Evolutionary conservation across 225 moss, liverwort and hornwort genomes (phyloP).

Genomic region (Polytrichum formosum): DNA sequence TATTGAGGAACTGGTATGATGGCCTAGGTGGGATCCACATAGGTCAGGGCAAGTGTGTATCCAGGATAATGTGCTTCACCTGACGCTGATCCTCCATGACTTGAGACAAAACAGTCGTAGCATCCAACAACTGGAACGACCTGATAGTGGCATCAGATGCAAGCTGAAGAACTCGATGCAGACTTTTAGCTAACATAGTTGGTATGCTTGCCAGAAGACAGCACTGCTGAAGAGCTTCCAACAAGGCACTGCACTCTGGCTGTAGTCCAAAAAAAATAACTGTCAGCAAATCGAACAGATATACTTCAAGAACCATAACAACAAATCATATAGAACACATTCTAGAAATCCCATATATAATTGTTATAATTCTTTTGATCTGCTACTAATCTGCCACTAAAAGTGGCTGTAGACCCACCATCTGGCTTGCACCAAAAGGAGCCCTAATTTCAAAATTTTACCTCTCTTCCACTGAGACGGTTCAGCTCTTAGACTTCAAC

Average conservation of each 20-base stretch:
- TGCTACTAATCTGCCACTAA: too few species aligned
- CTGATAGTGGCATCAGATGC: constrained; percentile 32
- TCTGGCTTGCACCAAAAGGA: not conserved
- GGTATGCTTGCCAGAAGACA: constrained; percentile 34
- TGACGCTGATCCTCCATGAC: constrained; percentile 37
- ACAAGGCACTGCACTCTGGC: constrained; percentile 39
- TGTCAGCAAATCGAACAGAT: not conserved
- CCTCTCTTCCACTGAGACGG: too few species aligned
- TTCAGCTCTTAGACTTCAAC: too few species aligned
- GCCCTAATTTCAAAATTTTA: not conserved
- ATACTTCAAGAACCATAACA: not conserved
- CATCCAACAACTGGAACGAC: constrained; percentile 38
- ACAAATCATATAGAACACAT: too few species aligned
- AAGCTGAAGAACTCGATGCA: constrained; percentile 45
- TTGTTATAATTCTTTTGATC: too few species aligned
- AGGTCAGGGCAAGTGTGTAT: too few species aligned
- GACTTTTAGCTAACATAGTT: constrained; percentile 39
- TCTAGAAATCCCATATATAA: too few species aligned
- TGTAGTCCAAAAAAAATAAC: constrained; percentile 5
- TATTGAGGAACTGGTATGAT: too few species aligned
- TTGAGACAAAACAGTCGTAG: constrained; percentile 29
- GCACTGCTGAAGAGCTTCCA: constrained; percentile 36
- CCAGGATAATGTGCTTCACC: not conserved
- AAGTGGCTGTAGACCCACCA: too few species aligned
- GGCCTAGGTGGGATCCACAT: too few species aligned